Conservation (phyloP, 192 early-diverging fungal species). For the Gonapodya sp. region DNA sequence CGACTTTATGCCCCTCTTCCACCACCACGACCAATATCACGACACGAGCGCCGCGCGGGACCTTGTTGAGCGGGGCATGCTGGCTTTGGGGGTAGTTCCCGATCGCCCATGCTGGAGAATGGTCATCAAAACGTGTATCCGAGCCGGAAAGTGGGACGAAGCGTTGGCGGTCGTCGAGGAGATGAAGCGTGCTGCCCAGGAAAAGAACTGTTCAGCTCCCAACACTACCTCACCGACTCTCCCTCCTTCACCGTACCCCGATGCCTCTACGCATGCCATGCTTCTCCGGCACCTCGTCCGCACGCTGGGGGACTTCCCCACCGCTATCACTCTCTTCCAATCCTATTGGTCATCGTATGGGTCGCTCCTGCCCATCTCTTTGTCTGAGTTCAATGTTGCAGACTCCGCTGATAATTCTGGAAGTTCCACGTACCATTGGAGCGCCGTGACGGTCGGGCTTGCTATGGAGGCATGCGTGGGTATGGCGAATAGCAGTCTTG, state of each 20-base stretch:
- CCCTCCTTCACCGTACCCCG: neutral
- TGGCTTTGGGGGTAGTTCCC: neutral
- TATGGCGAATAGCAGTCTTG: neutral
- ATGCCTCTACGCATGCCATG: neutral
- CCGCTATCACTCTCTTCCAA: neutral
- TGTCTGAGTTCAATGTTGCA: no score
- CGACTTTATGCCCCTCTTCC: neutral
- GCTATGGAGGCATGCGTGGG: neutral
- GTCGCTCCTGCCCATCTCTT: neutral
- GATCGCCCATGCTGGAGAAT: neutral
- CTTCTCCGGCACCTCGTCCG: neutral
- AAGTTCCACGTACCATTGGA: neutral
- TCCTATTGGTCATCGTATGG: neutral
- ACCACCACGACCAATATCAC: neutral
- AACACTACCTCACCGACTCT: neutral
- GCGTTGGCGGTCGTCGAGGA: neutral
- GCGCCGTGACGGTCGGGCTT: neutral
- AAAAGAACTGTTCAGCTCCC: no score
- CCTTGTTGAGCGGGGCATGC: neutral
- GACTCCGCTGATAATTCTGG: no score
- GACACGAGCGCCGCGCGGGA: neutral
- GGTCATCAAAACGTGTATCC: neutral
- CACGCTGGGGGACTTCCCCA: neutral
- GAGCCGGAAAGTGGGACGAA: neutral
- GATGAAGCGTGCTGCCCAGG: neutral